Evolutionary conservation across 345 rosid species (phyloP).

Genomic region (Syzygium grande): DNA sequence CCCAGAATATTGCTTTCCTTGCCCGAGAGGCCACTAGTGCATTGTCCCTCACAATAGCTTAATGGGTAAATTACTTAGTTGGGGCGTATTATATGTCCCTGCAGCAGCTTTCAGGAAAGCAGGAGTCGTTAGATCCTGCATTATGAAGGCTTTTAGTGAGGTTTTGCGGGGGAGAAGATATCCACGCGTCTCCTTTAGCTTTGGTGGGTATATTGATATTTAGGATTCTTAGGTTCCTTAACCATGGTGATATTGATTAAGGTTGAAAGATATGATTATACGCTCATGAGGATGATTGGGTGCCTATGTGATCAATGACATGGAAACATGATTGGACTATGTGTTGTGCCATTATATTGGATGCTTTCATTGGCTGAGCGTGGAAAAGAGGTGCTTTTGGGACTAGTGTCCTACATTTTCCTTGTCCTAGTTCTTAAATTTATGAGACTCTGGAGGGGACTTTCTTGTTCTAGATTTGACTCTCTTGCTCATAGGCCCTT

Average conservation of each 20-base stretch:
- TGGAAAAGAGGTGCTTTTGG: neutral
- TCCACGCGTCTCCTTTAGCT: neutral
- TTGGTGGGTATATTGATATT: neutral
- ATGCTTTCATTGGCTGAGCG: neutral
- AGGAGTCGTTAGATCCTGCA: neutral
- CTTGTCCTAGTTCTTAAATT: neutral
- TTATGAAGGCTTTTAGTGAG: neutral
- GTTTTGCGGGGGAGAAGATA: neutral
- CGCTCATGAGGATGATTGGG: neutral
- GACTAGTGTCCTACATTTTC: neutral
- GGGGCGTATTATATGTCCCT: neutral
- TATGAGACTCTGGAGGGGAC: neutral
- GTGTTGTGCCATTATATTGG: neutral
- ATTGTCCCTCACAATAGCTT: neutral
- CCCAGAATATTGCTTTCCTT: neutral
- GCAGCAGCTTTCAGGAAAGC: conserved; percentile 1
- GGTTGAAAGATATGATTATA: neutral
- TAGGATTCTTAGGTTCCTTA: neutral
- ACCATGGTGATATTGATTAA: neutral
- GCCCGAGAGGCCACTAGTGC: neutral
- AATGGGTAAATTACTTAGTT: neutral
- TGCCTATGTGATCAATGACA: neutral
- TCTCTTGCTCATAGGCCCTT: neutral
- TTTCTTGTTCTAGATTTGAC: neutral
- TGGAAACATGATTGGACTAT: neutral